Percentiles rank a stretch among this genome's conserved stretches.
Evolutionary conservation across 306 rosid genomes (phyloP).

Genomic region (Styphnolobium japonicum): DNA sequence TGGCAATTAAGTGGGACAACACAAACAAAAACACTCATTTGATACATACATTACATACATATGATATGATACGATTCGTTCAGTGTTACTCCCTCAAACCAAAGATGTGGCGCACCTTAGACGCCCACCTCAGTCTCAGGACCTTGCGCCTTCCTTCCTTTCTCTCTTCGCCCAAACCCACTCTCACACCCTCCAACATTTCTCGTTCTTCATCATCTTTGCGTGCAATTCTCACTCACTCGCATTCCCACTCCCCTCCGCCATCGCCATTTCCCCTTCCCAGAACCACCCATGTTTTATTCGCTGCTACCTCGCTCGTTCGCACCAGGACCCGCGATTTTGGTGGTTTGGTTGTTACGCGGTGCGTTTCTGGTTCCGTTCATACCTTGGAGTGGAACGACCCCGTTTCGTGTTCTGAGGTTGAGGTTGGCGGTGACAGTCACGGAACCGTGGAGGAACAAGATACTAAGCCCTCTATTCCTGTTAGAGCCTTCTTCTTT

Average conservation of each 20-base stretch:
- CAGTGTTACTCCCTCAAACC: neutral
- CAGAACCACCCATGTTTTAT: constrained; percentile 29
- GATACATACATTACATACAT: too few species aligned
- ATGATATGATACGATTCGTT: neutral
- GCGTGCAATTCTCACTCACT: constrained; percentile 33
- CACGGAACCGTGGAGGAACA: constrained; percentile 44
- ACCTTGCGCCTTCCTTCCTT: constrained; percentile 26
- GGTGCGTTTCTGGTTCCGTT: constrained; percentile 52
- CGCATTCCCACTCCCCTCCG: neutral
- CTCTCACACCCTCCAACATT: neutral
- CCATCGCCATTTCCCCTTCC: constrained; percentile 10
- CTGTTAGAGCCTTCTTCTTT: constrained; percentile 83
- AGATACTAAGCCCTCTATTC: constrained; percentile 55
- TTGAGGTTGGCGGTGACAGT: constrained; percentile 28
- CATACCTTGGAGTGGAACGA: constrained; percentile 67
- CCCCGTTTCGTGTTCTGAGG: constrained; percentile 67
- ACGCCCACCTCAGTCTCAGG: constrained; percentile 18
- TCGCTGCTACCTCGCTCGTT: neutral
- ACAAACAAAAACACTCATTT: too few species aligned
- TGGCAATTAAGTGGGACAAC: too few species aligned
- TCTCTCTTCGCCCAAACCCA: neutral
- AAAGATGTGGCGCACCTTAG: constrained; percentile 29
- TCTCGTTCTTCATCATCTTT: constrained; percentile 27
- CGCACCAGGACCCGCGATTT: neutral
- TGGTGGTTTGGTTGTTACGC: constrained; percentile 15